Evolutionary conservation across 75 land plant species (phyloP), one percentile per base, ranked within the genome.

Genomic region (Selaginella moellendorffii): DNA sequence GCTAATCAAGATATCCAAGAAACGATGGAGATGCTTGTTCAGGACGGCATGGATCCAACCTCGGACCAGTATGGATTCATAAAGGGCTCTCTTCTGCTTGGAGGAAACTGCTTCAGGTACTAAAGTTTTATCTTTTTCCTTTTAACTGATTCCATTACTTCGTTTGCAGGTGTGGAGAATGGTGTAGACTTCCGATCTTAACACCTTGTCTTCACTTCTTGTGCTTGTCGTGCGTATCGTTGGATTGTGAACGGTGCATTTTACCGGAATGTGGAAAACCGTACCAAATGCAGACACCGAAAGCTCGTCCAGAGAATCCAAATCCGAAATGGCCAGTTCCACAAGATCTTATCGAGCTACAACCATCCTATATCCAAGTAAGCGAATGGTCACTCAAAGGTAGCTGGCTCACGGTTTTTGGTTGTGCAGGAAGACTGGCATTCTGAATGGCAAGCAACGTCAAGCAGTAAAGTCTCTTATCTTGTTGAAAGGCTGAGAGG

Each of bases 321-420:
- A 85, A 85, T 59, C 97, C 97, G 19, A 85, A 92, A 70, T 92
- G 96, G 97, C 83, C 95, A 58, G 97, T 92, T 27, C 97, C 97
- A 0, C 83, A 92, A 54, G 97, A 92, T 64, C 96, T 92, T 46
- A 92, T 92, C 58, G 97, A 92, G 69, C 75, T 92, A 62, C 97
- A 92, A 54, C 96, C 96, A 1, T 92, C 97, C 26, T 92, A 92
- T 53, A 80, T 76, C 27, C 97, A 92, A 87, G 97, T 76, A 65
- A 36, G 14, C 46, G 14, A 5, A 36, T 36, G 14, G n/a, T n/a
- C n/a, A n/a, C n/a, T n/a, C n/a, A n/a, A n/a, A n/a, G n/a, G n/a
- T n/a, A n/a, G n/a, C n/a, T n/a, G n/a, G n/a, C n/a, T n/a, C n/a
- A n/a, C n/a, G n/a, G n/a, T n/a, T n/a, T n/a, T n/a, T n/a, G n/a